Percentiles rank a stretch among this genome's conserved stretches.
These are phyloP conservation scores for Phaffia rhodozyma DNA, from an alignment of 1,284 basidiomycete species.

Conservation along the genomic window DNA sequence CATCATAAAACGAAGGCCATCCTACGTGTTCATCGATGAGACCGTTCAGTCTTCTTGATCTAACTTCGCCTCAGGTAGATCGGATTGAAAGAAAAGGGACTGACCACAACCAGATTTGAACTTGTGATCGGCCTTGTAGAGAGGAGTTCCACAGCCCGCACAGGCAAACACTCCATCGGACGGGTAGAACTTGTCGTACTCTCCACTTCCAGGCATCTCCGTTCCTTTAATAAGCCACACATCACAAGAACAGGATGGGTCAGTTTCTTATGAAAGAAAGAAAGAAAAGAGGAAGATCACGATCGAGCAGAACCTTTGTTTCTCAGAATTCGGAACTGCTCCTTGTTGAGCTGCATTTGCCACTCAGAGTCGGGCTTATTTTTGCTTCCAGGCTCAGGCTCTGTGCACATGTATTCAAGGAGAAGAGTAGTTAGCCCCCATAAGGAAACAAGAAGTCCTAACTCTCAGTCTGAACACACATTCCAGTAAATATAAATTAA, in stretches of 20 bases:
- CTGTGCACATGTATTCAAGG: not conserved
- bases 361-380: conserved; percentile 13
- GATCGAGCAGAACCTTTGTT: conserved; percentile 3
- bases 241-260: not conserved
- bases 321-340: conserved; percentile 16
- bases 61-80: not conserved
- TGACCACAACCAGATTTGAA: conserved; percentile 17
- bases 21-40: not conserved
- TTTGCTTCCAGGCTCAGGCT: not conserved
- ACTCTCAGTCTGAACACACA: no score
- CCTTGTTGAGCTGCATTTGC: conserved; percentile 11
- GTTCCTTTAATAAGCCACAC: not conserved
- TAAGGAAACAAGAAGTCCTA: not conserved
- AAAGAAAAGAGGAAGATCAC: not conserved
- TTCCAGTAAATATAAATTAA: no score
- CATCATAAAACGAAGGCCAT: conserved; percentile 17
- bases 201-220: conserved; percentile 14
- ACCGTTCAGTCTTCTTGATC: not conserved
- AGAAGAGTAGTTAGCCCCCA: not conserved
- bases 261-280: not conserved
- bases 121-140: conserved; percentile 16
- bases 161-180: conserved; percentile 12
- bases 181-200: conserved; percentile 18
- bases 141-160: conserved; percentile 15
- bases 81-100: not conserved